Base-by-base conservation (phyloP, 257 asterid species). In the Handroanthus guayacan region DNA sequence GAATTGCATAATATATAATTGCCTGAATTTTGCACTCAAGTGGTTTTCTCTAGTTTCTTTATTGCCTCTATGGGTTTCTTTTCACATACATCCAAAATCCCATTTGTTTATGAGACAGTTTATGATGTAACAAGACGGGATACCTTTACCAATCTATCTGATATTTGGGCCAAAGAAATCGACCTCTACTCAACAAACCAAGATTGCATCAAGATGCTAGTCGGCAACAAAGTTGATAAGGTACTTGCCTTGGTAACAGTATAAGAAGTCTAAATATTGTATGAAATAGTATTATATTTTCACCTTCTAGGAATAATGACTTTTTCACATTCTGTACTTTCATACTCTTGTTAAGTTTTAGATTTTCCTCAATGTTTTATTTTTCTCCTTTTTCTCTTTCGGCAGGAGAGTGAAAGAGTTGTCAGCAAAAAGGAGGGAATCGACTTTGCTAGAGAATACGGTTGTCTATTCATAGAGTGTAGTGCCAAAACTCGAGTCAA, bases 181-280 rank as follows among this genome's bases (percentile, higher is more conserved):
- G 98, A 93, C 81, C 92, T 88, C 63, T 89, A 91, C 85, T 89
- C 97, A 6, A 89, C 98, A 74, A 89, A 89, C 82, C 94, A 89
- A 87, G 96, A 89, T 71, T 91, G 96, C 84, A 89, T 93, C 80
- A 93, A 93, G 90, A 93, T 93, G 98, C 96, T 93, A 3, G 98
- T 93, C 2, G 97, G 98, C 72, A 93, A 93, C 89, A 93, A 93
- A 87, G 98, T 93, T 38, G 98, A 91, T 69, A 91, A 91, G 97
- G 97, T 90, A 86, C 60, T 41, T 57, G 18, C 37, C 39, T 76
- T 13, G 17, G 18, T 18, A 51, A 38, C 68, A 68, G 17, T 63
- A 34, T 54, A 16, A 16, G 41, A 86, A 72, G 86, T 87, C 18
- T 8, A 84, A 84, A 86, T 82, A 79, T 70, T 20, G 1, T 25